Base-by-base conservation (phyloP, 441 rosid genomes). In the Rhodomyrtus psidioides region DNA sequence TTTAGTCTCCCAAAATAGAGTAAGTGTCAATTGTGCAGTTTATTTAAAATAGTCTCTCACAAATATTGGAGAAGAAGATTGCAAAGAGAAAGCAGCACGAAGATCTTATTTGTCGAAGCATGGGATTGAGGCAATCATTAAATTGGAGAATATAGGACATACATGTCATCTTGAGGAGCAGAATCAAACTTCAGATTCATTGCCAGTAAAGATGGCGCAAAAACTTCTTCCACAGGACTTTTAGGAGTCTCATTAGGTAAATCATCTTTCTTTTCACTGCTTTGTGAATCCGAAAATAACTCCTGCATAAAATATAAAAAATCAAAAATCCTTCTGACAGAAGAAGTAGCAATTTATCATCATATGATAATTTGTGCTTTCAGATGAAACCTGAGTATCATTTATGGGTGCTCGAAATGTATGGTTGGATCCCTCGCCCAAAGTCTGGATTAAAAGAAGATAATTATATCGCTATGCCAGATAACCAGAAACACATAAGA, bases 101-200 rank as follows among this genome's bases (percentile, higher is more conserved):
- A 83, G 30, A 55, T 42, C 28, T 44, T 49, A 84, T 75, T 76
- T 39, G 79, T 56, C 39, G 2, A 27, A 85, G 55, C 53, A 7
- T 55, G 60, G 9, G 46, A 65, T 16, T 19, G 3, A 85, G 30
- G 39, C 82, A 82, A 28, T 21, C n/a, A 58, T 8, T 30, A 49
- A 27, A 58, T 51, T 42, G 49, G 39, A 39, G 59, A 75, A 44
- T 84, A 87, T 65, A 81, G 81, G 53, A 87, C 92, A 88, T 88
- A 92, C 98, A 34, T 85, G 55, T 93, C 95, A 88, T 92, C 92
- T 58, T 84, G 90, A 87, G 93, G 93, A 83, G 90, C 92, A 85
- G 94, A 91, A 89, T 92, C 95, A 65, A 92, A 89, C 92, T 94
- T 95, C 88, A 95, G 92, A 89, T 93, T 96, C 95, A 89, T 91